Conservation (phyloP, 345 rosid genomes). For the Citrus sinensis region DVS_A1.0 CM039169.1:30992001-30992500, state of each 20-base stretch:
- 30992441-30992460: constrained; percentile 88
- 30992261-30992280: constrained; percentile 58
- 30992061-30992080: background rate
- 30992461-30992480: constrained; percentile 78
- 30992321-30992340: constrained; percentile 67
- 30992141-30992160: background rate
- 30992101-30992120: too few relatives aligned
- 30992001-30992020: background rate
- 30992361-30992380: constrained; percentile 39
- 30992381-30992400: constrained; percentile 61
- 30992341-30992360: constrained; percentile 56
- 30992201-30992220: background rate
- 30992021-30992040: background rate
- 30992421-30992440: constrained; percentile 93
- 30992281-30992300: constrained; percentile 75
- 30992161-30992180: background rate
- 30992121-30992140: background rate
- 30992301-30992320: constrained; percentile 79
- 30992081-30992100: background rate
- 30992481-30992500: too few relatives aligned
- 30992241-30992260: constrained; percentile 6
- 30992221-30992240: background rate
- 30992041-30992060: constrained; percentile 3
- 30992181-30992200: constrained; percentile 9
- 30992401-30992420: constrained; percentile 64